Base-by-base conservation (phyloP, 208 protist genomes). In the Blastocrithidia nonstop region DNA sequence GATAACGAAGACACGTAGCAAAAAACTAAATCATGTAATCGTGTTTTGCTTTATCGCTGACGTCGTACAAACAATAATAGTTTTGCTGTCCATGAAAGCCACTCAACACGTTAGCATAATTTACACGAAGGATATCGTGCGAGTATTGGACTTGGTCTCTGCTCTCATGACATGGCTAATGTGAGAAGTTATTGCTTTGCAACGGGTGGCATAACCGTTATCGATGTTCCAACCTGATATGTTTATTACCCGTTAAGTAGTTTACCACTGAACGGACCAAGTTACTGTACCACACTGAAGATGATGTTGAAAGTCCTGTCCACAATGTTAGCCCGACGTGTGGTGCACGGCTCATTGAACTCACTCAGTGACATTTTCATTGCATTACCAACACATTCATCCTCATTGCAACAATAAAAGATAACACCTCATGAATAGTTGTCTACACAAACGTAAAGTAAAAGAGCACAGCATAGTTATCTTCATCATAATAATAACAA, bases 31-130 rank as follows among this genome's bases (percentile, higher is more conserved):
- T n/a, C n/a, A n/a, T n/a, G n/a, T n/a, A n/a, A n/a, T n/a, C n/a
- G n/a, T n/a, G n/a, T n/a, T n/a, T n/a, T n/a, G n/a, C 61, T 89
- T 24, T 7, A 87, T 3, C 86, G 86, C 51, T 58, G 70, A 23
- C 86, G 81, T 75, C 69, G 73, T 20, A 27, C 57, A 6, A 36
- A 58, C 9, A 52, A 45, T n/a, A 40, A 71, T 9, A 54, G 62
- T 5, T 39, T 45, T 6, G 44, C 54, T 6, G 49, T 50, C 8
- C 54, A 85, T 50, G 81, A 90, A 41, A 40, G 67, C 19, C 58
- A 63, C n/a, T n/a, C n/a, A n/a, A n/a, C n/a, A n/a, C n/a, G n/a
- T n/a, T n/a, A n/a, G n/a, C n/a, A n/a, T n/a, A n/a, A n/a, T n/a
- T n/a, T n/a, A n/a, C n/a, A n/a, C n/a, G n/a, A n/a, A n/a, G n/a